Percentiles rank a stretch among this genome's conserved stretches.
Conservation (phyloP, 2,329 filamentous ascomycete genomes). For the Fusarium sp. region DNA sequence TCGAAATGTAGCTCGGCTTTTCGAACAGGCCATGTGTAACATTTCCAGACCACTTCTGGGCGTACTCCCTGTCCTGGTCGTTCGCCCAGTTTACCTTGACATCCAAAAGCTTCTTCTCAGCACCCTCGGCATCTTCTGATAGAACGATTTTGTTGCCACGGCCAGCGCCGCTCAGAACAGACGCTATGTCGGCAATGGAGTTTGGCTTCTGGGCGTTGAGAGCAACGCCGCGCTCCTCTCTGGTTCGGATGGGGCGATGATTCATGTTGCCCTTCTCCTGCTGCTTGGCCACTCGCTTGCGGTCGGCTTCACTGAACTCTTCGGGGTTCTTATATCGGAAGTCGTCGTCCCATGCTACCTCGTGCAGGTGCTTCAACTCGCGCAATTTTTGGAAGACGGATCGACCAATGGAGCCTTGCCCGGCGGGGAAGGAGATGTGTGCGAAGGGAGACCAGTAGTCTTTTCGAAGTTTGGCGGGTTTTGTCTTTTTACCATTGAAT, state of each 20-base stretch:
- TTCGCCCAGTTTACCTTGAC: conserved; percentile 64
- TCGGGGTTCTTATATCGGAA: conserved; percentile 53
- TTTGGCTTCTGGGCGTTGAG: conserved; percentile 71
- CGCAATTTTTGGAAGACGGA: conserved; percentile 71
- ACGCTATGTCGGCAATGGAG: conserved; percentile 71
- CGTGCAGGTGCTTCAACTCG: conserved; percentile 71
- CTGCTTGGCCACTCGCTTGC: conserved; percentile 47
- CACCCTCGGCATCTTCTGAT: conserved; percentile 35
- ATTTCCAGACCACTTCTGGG: conserved; percentile 61
- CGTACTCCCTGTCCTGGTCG: conserved; percentile 58
- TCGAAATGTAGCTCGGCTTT: conserved; percentile 37
- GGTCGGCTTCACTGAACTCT: conserved; percentile 48
- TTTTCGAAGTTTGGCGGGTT: conserved; percentile 70
- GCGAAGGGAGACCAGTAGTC: conserved; percentile 74
- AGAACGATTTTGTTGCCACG: conserved; percentile 60
- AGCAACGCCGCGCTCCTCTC: conserved; percentile 58
- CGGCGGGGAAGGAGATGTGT: conserved; percentile 65
- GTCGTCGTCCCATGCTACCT: conserved; percentile 67
- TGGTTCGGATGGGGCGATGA: conserved; percentile 49
- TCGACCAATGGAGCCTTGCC: conserved; percentile 63
- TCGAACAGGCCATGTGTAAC: conserved; percentile 60
- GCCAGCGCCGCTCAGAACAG: conserved; percentile 62
- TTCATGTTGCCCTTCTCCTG: conserved; percentile 43
- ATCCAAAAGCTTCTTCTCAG: conserved; percentile 45
- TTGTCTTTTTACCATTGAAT: conserved; percentile 74